These are phyloP conservation scores for Periconia sp. DNA, from an alignment of 2,329 filamentous ascomycete genomes.

Conservation along the genomic window DNA sequence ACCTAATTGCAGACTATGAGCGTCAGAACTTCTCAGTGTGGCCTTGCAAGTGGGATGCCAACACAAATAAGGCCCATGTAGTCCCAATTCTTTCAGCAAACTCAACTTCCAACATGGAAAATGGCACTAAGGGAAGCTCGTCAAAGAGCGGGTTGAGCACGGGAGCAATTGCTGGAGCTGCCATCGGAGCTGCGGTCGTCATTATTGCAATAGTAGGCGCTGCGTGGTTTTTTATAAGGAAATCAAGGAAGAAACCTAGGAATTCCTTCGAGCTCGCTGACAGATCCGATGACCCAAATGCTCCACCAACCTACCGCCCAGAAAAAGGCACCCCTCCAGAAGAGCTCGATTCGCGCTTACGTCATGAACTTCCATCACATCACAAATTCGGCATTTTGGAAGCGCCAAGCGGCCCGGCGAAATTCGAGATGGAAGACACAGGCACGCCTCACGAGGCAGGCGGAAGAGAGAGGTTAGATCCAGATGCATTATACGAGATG, in stretches of 20 bases:
- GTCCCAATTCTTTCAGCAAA: constrained; percentile 14
- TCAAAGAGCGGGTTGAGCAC: constrained; percentile 6
- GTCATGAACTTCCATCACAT: constrained; percentile 13
- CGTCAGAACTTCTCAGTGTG: constrained; percentile 44
- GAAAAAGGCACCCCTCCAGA: neutral
- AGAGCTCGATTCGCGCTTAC: constrained; percentile 8
- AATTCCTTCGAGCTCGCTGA: neutral
- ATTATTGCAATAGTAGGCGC: constrained; percentile 1
- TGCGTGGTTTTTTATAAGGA: constrained; percentile 4
- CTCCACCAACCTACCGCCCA: constrained; percentile 1
- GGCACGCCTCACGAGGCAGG: constrained; percentile 8
- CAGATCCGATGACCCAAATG: neutral
- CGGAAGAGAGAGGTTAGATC: neutral
- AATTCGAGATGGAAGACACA: constrained; percentile 15
- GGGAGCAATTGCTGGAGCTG: constrained; percentile 15
- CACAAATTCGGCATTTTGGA: constrained; percentile 15
- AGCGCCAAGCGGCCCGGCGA: constrained; percentile 3
- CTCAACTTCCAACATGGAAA: neutral
- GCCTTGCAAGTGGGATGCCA: constrained; percentile 40
- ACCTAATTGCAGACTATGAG: constrained; percentile 36
- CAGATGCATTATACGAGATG: constrained; percentile 12
- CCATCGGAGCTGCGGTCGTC: constrained; percentile 7
- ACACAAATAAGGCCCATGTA: constrained; percentile 10
- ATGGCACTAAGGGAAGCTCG: neutral
- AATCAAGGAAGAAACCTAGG: neutral